These are phyloP conservation scores for Pestalotiopsis sp. DNA, from an alignment of 2,329 filamentous ascomycete species.

Conservation along the genomic window DNA sequence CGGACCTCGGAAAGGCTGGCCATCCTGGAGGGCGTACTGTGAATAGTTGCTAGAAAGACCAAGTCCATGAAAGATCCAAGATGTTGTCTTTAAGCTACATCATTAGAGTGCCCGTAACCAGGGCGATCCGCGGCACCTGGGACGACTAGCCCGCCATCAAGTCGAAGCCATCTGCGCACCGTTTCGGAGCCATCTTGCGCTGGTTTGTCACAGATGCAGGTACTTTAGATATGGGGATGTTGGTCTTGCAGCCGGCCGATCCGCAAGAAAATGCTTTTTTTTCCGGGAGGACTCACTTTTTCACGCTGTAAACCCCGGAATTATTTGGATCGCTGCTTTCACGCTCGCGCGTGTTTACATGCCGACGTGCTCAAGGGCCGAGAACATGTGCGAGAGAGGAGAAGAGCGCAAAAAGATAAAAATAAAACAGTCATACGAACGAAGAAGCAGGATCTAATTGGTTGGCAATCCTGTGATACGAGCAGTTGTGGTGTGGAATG, in stretches of 20 bases:
- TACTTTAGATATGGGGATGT: not conserved
- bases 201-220: conserved; percentile 1
- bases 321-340: not conserved
- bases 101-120: not conserved
- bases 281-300: not conserved
- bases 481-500: too few species aligned
- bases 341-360: too few species aligned
- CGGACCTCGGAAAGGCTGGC: not conserved
- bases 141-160: not conserved
- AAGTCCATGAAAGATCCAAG: not conserved
- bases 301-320: not conserved
- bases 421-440: too few species aligned
- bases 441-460: too few species aligned
- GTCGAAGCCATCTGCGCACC: not conserved
- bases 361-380: too few species aligned
- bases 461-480: too few species aligned
- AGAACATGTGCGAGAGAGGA: too few species aligned
- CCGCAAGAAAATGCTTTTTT: not conserved
- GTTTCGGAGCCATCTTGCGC: conserved; percentile 1
- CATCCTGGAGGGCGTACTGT: not conserved
- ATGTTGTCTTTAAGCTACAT: not conserved
- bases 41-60: not conserved
- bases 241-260: not conserved
- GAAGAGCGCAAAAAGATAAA: too few species aligned
- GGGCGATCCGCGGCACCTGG: not conserved